phyloP scores from a whole-genome alignment of 768 basidiomycete genomes.

The Termitomyces sp. region DNA sequence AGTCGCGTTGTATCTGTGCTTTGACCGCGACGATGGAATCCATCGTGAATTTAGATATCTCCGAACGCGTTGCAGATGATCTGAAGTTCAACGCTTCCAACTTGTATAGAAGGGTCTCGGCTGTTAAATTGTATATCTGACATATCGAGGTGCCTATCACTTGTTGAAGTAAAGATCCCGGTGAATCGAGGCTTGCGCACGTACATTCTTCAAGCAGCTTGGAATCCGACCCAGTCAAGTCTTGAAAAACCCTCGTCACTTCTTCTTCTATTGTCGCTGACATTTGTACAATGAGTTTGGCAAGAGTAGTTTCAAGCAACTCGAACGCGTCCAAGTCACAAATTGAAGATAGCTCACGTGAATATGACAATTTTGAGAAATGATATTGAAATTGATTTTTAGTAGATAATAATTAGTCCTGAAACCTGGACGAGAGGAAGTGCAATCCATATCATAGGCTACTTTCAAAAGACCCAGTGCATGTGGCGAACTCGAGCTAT shows the following conservation, averaged over 20 bases:
- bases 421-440: conserved; percentile 13
- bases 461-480: conserved; percentile 2
- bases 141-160: conserved; percentile 60
- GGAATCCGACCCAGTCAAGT: conserved; percentile 30
- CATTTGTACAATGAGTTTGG: conserved; percentile 11
- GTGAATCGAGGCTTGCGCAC: neutral
- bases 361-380: neutral
- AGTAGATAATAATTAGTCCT: conserved; percentile 4
- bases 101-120: conserved; percentile 57
- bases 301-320: neutral
- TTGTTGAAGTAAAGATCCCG: neutral
- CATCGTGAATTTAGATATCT: conserved; percentile 35
- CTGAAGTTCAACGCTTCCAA: conserved; percentile 56
- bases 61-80: conserved; percentile 28
- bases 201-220: conserved; percentile 50
- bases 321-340: conserved; percentile 9
- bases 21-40: conserved; percentile 47
- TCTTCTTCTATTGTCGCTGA: conserved; percentile 17
- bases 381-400: neutral
- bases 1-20: conserved; percentile 43
- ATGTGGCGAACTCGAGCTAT: conserved; percentile 10
- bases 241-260: conserved; percentile 22
- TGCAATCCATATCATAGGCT: conserved; percentile 6
- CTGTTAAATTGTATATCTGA: conserved; percentile 49
- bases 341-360: conserved; percentile 3